Percentiles rank a stretch among this genome's conserved stretches.
phyloP scores from a whole-genome alignment of 352 stramenopile genomes.

The Thraustotheca clavata region DNA sequence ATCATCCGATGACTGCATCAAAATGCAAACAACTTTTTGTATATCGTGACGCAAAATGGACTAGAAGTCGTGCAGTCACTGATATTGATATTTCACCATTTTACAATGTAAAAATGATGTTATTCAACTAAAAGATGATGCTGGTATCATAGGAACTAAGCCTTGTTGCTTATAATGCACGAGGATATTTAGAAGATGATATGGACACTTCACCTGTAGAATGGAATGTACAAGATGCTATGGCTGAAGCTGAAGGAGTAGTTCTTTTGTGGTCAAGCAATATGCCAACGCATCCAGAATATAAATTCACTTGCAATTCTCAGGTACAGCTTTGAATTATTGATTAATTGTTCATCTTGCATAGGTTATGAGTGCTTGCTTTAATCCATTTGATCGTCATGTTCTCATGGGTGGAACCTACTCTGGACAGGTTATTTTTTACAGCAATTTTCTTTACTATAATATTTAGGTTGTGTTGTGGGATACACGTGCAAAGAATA shows the following conservation, averaged over 20 bases:
- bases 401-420: constrained; percentile 81
- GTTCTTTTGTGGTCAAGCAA: constrained; percentile 80
- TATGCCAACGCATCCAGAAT: constrained; percentile 69
- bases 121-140: constrained; percentile 32
- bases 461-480: constrained; percentile 56
- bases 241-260: constrained; percentile 71
- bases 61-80: constrained; percentile 66
- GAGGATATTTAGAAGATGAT: constrained; percentile 20
- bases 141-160: constrained; percentile 14
- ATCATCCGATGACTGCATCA: constrained; percentile 37
- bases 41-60: constrained; percentile 77
- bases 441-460: not conserved
- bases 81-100: constrained; percentile 78
- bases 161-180: constrained; percentile 19
- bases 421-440: constrained; percentile 40
- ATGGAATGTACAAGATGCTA: constrained; percentile 58
- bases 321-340: constrained; percentile 24
- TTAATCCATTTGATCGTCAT: constrained; percentile 81
- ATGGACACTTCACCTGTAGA: constrained; percentile 34
- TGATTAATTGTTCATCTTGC: not conserved
- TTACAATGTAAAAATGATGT: constrained; percentile 67
- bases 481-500: constrained; percentile 74
- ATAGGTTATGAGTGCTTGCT: constrained; percentile 68
- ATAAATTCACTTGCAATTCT: constrained; percentile 81
- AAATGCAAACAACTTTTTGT: constrained; percentile 60